Evolutionary conservation across 2,329 filamentous ascomycete species (phyloP), one percentile per base, ranked within the genome.

Genomic region (Colletotrichum sp.): DNA sequence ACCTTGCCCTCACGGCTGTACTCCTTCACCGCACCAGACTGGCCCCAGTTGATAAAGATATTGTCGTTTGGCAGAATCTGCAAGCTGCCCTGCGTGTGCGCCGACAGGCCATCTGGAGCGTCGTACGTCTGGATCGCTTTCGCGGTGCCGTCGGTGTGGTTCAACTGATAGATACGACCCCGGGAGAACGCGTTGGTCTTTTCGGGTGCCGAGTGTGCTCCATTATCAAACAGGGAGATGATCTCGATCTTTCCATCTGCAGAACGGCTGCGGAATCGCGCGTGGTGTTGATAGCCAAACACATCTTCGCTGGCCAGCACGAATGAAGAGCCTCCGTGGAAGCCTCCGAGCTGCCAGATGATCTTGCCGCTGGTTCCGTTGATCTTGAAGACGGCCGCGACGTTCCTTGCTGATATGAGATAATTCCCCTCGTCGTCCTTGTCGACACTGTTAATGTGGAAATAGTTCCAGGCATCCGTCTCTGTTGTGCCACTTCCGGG

Each of bases 261-360:
- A 12, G n/a, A 52, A 13, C n/a, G n/a, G 6, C 10, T 22, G 12
- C 44, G 44, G 3, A 52, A 52, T 22, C 44, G n/a, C 6, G 44
- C n/a, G n/a, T 24, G 44, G n/a, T 52, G 44, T 3, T 52, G 44
- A 2, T 52, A 52, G 4, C n/a, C n/a, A 22, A 52, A 52, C 3
- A 52, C 44, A 12, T 52, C 44, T 13, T 52, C 44, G 12, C 2
- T 48, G 18, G 39, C 39, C 0, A 48, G 39, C 9, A 18, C 0
- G 0, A 48, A 48, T 7, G 18, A 48, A 7, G 39, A 48, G 4
- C 39, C 39, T 48, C 44, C 44, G 0, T 22, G 44, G n/a, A 52
- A 52, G 10, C 90, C 90, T 12, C 89, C 88, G 6, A 92, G 82
- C 28, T 86, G 86, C 90, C 90, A 92, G 22, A 90, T 81, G n/a